phyloP scores from a whole-genome alignment of 1,284 basidiomycete genomes.

The Rhodotorula sp. region DNA sequence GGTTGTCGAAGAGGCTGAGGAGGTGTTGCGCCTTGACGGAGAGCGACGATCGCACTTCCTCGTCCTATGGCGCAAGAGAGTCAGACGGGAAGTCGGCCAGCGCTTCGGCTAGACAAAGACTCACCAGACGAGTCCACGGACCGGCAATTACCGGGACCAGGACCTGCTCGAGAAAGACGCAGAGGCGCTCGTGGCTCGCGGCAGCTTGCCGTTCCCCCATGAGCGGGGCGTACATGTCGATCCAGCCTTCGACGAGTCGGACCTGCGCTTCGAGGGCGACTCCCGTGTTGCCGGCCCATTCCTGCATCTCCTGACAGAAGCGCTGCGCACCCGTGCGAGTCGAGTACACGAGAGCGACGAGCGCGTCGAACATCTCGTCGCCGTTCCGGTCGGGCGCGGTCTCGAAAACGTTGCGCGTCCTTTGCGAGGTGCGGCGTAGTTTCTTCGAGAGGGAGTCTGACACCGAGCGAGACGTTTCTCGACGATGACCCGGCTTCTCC shows the following conservation, averaged over 20 bases:
- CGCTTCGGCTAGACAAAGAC: not conserved
- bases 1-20: constrained; percentile 40
- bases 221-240: constrained; percentile 38
- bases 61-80: constrained; percentile 17
- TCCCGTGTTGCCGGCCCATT: constrained; percentile 37
- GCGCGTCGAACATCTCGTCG: constrained; percentile 41
- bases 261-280: constrained; percentile 38
- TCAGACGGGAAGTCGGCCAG: not conserved
- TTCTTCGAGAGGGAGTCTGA: constrained; percentile 41
- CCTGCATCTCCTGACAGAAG: constrained; percentile 41
- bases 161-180: constrained; percentile 38
- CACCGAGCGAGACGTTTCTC: constrained; percentile 23
- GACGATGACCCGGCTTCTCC: constrained; percentile 25
- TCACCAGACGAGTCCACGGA: constrained; percentile 32
- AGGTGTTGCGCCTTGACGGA: constrained; percentile 36
- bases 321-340: constrained; percentile 31
- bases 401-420: constrained; percentile 30
- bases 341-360: constrained; percentile 36
- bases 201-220: constrained; percentile 16
- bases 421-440: constrained; percentile 44
- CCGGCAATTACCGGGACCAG: constrained; percentile 36
- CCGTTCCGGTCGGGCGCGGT: constrained; percentile 12
- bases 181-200: constrained; percentile 26
- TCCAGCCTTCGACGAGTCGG: constrained; percentile 39
- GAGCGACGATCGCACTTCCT: constrained; percentile 34